Percentiles rank a stretch among this genome's conserved stretches.
These are phyloP conservation scores for Tolypocladium amazonense DNA, from an alignment of 2,329 filamentous ascomycete genomes.

Conservation along the genomic window DNA sequence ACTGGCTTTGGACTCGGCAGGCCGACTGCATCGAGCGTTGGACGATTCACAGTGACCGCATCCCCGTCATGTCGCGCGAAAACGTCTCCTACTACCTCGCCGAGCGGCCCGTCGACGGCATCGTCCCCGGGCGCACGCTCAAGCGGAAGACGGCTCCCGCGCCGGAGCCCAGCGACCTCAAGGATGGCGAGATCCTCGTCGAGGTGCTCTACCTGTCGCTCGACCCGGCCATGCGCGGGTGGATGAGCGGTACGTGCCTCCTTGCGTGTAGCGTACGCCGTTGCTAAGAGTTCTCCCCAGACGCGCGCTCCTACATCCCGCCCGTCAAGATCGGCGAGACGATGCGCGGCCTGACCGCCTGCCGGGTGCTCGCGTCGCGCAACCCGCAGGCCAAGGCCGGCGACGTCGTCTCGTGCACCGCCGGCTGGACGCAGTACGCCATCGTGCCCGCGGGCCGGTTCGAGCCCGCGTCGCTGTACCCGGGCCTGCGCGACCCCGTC, in stretches of 20 bases:
- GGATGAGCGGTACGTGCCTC: conserved; percentile 44
- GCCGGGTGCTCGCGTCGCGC: conserved; percentile 51
- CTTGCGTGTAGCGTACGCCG: not conserved
- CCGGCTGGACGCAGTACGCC: conserved; percentile 59
- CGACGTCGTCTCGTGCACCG: conserved; percentile 41
- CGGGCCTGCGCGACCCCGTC: conserved; percentile 32
- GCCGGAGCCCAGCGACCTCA: conserved; percentile 40
- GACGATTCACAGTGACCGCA: not conserved
- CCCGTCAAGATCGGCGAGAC: conserved; percentile 56
- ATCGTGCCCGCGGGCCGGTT: conserved; percentile 43
- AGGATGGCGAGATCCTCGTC: conserved; percentile 54
- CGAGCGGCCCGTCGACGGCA: conserved; percentile 48
- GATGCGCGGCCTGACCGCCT: conserved; percentile 56
- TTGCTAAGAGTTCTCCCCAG: conserved; percentile 12
- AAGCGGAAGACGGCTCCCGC: conserved; percentile 37
- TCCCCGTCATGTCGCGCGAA: conserved; percentile 28
- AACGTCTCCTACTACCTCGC: conserved; percentile 48
- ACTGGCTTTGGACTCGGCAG: too few species aligned
- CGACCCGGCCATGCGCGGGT: conserved; percentile 68
- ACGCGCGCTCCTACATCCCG: conserved; percentile 49
- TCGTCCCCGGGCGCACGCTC: conserved; percentile 59
- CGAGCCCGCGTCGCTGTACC: conserved; percentile 27
- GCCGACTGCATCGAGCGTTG: not conserved
- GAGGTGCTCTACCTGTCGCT: conserved; percentile 55
- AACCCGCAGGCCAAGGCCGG: conserved; percentile 43